Conservation (phyloP, 1,139 yeast genomes). For the Sugiyamaella grinbergsii region DNA sequence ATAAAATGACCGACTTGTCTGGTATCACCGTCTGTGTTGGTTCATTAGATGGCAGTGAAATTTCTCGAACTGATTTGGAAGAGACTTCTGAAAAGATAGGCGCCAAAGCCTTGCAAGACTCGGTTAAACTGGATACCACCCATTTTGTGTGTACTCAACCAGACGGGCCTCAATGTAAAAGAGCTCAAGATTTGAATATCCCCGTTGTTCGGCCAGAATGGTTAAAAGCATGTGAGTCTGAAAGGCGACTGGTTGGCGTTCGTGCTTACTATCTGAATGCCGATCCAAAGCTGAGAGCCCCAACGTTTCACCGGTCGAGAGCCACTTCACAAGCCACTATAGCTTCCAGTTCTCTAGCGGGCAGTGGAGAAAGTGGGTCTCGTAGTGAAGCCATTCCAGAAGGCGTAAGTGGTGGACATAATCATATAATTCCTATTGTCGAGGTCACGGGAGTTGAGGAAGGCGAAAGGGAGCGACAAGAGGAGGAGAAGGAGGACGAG, state of each 20-base stretch:
- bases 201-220: slow-evolving; percentile 97
- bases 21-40: slow-evolving; percentile 95
- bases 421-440: slow-evolving; percentile 10
- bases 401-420: background rate
- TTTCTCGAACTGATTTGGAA: slow-evolving; percentile 63
- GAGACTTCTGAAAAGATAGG: slow-evolving; percentile 69
- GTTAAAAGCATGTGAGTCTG: slow-evolving; percentile 91
- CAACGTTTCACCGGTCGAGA: slow-evolving; percentile 37
- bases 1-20: slow-evolving; percentile 92
- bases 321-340: slow-evolving; percentile 36
- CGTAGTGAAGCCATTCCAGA: slow-evolving; percentile 12
- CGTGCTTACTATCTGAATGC: slow-evolving; percentile 57
- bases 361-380: background rate
- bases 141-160: slow-evolving; percentile 85
- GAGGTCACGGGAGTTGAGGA: slow-evolving; percentile 14
- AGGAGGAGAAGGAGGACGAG: slow-evolving; percentile 12
- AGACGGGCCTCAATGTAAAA: slow-evolving; percentile 63
- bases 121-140: slow-evolving; percentile 87
- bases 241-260: slow-evolving; percentile 89
- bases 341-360: slow-evolving; percentile 17
- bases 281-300: slow-evolving; percentile 43
- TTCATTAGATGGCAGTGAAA: slow-evolving; percentile 57
- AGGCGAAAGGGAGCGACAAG: background rate
- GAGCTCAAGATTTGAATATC: slow-evolving; percentile 83
- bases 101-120: slow-evolving; percentile 75